Evolutionary conservation across 2,329 filamentous ascomycete species (phyloP).

Genomic region (Lecanicillium sp.): DNA sequence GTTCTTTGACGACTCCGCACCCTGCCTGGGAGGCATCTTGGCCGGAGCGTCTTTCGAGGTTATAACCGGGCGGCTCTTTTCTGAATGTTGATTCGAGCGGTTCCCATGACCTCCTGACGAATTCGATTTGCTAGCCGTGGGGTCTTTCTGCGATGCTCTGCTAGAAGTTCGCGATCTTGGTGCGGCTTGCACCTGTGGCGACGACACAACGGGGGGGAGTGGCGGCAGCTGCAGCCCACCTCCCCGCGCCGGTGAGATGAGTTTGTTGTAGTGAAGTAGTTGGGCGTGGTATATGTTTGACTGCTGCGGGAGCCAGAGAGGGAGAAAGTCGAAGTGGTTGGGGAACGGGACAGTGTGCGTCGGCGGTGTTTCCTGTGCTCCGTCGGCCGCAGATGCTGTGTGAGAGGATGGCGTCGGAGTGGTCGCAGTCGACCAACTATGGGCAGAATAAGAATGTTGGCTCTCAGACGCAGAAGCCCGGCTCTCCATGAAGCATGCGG

Average conservation of each 20-base stretch:
- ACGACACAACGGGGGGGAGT: conserved; percentile 46
- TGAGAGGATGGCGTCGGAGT: conserved; percentile 11
- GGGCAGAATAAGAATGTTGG: conserved; percentile 27
- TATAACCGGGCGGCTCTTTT: conserved; percentile 57
- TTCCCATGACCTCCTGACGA: conserved; percentile 57
- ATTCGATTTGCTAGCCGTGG: conserved; percentile 35
- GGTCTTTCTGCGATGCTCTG: conserved; percentile 51
- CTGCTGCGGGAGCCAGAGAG: conserved; percentile 52
- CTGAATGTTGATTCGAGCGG: conserved; percentile 47
- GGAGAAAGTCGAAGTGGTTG: conserved; percentile 44
- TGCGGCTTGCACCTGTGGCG: conserved; percentile 48
- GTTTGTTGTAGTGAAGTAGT: conserved; percentile 58
- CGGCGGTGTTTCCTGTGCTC: conserved; percentile 23
- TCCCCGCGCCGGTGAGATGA: conserved; percentile 50
- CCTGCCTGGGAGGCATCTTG: conserved; percentile 44
- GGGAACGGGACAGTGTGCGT: conserved; percentile 24
- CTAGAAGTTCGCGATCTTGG: conserved; percentile 51
- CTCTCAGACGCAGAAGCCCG: conserved; percentile 28
- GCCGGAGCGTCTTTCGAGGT: conserved; percentile 44
- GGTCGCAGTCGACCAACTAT: conserved; percentile 7
- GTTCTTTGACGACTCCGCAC: conserved; percentile 21
- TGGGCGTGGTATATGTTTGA: conserved; percentile 53
- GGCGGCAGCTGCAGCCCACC: conserved; percentile 50
- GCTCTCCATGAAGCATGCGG: conserved; percentile 27
- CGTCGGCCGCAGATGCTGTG: conserved; percentile 20